Evolutionary conservation across 306 rosid species (phyloP), one percentile per base, ranked within the genome.

Genomic region (Citrullus colocynthis): DNA sequence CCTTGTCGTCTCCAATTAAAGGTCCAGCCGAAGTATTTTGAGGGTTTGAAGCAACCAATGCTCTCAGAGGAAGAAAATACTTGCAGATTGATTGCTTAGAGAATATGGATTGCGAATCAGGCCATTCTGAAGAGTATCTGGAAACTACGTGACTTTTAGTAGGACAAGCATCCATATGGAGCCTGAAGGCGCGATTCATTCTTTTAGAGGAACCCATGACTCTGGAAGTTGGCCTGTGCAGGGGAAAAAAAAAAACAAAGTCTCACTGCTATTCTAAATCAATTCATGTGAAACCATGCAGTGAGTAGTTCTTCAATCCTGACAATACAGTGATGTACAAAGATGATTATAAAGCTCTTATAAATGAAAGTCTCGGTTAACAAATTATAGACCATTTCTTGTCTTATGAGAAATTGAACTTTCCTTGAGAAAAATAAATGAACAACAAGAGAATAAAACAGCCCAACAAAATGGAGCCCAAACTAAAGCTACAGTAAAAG

Each of bases 1-100:
- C 84, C 84, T 88, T 90, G 65, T 91, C 96, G 39, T 90, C 91
- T 4, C 87, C 93, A 49, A 51, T 48, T 61, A 90, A n/a, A 84
- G 90, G 87, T 32, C 85, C 63, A 78, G 84, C 81, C 8, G 93
- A 62, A 65, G 79, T 78, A 74, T 84, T 84, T 81, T 80, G 87
- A 66, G 84, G 67, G 15, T 89, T 85, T 66, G 90, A 77, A 63
- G 91, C 83, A 78, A 87, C 93, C 79, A 89, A 67, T 60, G 96
- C 97, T 73, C 87, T 86, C 76, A 86, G 57, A 21, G 96, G 96
- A 65, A 82, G 80, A 80, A 84, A 83, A 86, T 72, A 81, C 83
- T 87, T 87, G 48, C 78, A 79, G 36, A 79, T 79, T 78, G 91
- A 87, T 70, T 80, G 78, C 85, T 88, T 87, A 59, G 92, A 81